A percentile compares a stretch with the other conserved stretches of the same genome.
These are phyloP conservation scores for Globisporangium solare DNA, from an alignment of 352 stramenopile genomes.

Conservation along the genomic window DNA sequence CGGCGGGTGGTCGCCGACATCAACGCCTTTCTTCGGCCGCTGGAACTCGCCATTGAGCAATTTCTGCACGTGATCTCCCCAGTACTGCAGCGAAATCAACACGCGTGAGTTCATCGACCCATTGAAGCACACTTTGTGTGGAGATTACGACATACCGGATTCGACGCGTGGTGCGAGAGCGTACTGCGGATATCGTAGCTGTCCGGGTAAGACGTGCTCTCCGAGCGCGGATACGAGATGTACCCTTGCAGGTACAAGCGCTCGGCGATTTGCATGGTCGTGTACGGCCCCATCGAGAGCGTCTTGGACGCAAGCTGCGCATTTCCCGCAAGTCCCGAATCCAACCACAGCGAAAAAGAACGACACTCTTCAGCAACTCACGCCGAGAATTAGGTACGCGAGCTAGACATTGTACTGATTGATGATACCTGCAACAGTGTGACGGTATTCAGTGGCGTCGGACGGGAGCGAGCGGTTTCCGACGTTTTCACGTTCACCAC, in stretches of 20 bases:
- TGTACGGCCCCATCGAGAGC: slow-evolving; percentile 67
- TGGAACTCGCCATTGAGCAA: slow-evolving; percentile 20
- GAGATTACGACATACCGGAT: slow-evolving; percentile 31
- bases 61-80: slow-evolving; percentile 19
- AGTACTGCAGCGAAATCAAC: slow-evolving; percentile 16
- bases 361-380: not conserved
- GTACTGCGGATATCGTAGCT: slow-evolving; percentile 79
- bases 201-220: slow-evolving; percentile 79
- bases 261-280: slow-evolving; percentile 75
- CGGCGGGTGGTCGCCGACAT: slow-evolving; percentile 60
- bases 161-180: slow-evolving; percentile 54
- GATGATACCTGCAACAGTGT: slow-evolving; percentile 38
- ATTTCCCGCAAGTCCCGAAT: not conserved
- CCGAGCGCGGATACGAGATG: slow-evolving; percentile 85
- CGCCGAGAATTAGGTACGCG: not conserved
- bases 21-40: slow-evolving; percentile 31
- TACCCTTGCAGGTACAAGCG: slow-evolving; percentile 84
- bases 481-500: slow-evolving; percentile 26
- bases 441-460: slow-evolving; percentile 64
- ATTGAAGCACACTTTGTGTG: not conserved
- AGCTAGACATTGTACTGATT: not conserved
- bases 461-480: slow-evolving; percentile 21
- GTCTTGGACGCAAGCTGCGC: slow-evolving; percentile 55
- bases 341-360: no score
- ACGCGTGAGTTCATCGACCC: not conserved